phyloP scores from a whole-genome alignment of 495 filamentous ascomycete species.

The Mytilinidion resinicola region DNA sequence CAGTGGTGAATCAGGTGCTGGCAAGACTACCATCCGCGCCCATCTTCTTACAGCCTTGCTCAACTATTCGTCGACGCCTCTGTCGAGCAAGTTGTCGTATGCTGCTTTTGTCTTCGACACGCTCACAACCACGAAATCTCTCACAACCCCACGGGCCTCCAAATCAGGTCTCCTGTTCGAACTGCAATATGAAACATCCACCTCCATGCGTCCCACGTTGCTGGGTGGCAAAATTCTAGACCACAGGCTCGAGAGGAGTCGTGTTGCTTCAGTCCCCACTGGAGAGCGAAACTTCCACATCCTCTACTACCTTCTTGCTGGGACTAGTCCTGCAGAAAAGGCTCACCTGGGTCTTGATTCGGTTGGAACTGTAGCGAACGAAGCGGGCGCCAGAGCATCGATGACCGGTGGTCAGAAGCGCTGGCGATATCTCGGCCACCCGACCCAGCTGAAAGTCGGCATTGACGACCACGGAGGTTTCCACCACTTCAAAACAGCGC shows the following conservation, averaged over 20 bases:
- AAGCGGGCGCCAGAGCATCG: conserved; percentile 44
- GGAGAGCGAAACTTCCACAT: conserved; percentile 96
- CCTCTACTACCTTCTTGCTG: conserved; percentile 88
- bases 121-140: conserved; percentile 94
- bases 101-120: conserved; percentile 93
- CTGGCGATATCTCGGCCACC: conserved; percentile 94
- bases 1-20: conserved; percentile 90
- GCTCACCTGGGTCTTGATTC: conserved; percentile 77
- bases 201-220: conserved; percentile 69
- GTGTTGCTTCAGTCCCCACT: conserved; percentile 84
- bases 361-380: conserved; percentile 34
- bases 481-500: conserved; percentile 92
- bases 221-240: conserved; percentile 93
- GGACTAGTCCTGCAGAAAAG: conserved; percentile 86
- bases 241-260: conserved; percentile 82
- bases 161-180: conserved; percentile 94
- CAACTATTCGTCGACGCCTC: conserved; percentile 79
- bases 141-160: conserved; percentile 89
- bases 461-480: conserved; percentile 95
- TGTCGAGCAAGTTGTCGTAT: conserved; percentile 87
- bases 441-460: conserved; percentile 91
- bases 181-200: conserved; percentile 87
- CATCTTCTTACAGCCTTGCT: conserved; percentile 80
- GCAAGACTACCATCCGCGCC: conserved; percentile 88
- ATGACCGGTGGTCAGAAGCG: conserved; percentile 59